phyloP scores from a whole-genome alignment of 192 early-diverging fungal genomes.

The Linnemannia schmuckeri region DNA sequence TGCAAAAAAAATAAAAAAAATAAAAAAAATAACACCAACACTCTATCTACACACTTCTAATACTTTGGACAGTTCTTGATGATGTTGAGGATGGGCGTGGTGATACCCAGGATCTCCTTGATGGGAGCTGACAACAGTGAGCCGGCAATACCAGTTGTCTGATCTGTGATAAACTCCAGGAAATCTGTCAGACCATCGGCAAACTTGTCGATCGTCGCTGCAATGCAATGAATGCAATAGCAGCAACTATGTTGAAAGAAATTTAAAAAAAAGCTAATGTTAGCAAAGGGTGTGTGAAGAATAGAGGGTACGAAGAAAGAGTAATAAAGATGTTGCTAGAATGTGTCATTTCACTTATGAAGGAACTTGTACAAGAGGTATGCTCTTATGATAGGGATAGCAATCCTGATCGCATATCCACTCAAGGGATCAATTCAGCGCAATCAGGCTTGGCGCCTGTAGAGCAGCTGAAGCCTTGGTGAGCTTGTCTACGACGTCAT shows the following conservation, averaged over 20 bases:
- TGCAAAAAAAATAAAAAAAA: too few relatives aligned
- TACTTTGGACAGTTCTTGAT: slow-evolving; percentile 10
- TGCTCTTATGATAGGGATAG: background rate
- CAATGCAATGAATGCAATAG: background rate
- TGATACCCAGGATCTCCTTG: slow-evolving; percentile 9
- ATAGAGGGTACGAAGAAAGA: background rate
- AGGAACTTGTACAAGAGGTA: slow-evolving; percentile 10
- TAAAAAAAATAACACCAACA: too few relatives aligned
- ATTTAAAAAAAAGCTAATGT: background rate
- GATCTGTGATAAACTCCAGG: background rate
- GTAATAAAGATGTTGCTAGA: background rate
- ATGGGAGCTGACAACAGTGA: background rate
- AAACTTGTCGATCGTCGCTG: slow-evolving; percentile 9
- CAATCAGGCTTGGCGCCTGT: slow-evolving; percentile 7
- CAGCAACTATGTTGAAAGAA: background rate
- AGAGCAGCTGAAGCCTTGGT: background rate
- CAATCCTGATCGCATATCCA: slow-evolving; percentile 20
- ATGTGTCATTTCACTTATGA: background rate
- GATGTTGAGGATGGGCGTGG: background rate
- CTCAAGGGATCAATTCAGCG: slow-evolving; percentile 10
- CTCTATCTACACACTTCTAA: too few relatives aligned
- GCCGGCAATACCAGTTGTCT: background rate
- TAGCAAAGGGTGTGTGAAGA: background rate
- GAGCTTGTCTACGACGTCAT: background rate
- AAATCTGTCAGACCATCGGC: background rate